Conservation (phyloP, 2,329 filamentous ascomycete genomes). For the Phymatotrichopsis omnivora region DNA sequence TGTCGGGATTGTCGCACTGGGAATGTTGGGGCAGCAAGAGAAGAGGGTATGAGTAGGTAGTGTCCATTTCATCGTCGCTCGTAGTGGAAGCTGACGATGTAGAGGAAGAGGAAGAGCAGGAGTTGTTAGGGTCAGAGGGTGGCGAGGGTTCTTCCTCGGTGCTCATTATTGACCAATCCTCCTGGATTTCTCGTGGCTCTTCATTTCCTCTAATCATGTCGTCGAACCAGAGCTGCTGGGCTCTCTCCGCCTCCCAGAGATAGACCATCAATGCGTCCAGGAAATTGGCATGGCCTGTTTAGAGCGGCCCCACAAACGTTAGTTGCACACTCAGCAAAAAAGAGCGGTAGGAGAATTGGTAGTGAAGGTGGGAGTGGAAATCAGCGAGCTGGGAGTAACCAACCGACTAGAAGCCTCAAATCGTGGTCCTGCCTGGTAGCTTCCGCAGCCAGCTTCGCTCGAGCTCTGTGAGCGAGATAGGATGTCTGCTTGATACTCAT, state of each 20-base stretch:
- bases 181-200: conserved; percentile 42
- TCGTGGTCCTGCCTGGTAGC: conserved; percentile 87
- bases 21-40: neutral
- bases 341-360: neutral
- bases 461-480: conserved; percentile 93
- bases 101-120: neutral
- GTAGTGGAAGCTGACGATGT: neutral
- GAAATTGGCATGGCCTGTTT: conserved; percentile 69
- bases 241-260: conserved; percentile 84
- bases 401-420: conserved; percentile 81
- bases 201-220: conserved; percentile 74
- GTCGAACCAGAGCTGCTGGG: conserved; percentile 98
- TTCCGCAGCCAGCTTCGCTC: conserved; percentile 89
- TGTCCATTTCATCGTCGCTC: too few species aligned
- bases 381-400: too few species aligned
- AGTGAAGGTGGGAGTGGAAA: too few species aligned
- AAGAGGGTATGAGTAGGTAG: too few species aligned
- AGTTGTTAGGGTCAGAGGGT: too few species aligned
- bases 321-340: conserved; percentile 15
- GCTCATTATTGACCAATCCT: conserved; percentile 77
- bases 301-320: too few species aligned
- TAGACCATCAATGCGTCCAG: conserved; percentile 89
- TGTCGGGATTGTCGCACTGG: conserved; percentile 42
- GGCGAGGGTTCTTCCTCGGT: conserved; percentile 44
- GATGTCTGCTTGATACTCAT: conserved; percentile 99